Conservation (phyloP, 495 filamentous ascomycete species). For the Cercophora sp. region DNA sequence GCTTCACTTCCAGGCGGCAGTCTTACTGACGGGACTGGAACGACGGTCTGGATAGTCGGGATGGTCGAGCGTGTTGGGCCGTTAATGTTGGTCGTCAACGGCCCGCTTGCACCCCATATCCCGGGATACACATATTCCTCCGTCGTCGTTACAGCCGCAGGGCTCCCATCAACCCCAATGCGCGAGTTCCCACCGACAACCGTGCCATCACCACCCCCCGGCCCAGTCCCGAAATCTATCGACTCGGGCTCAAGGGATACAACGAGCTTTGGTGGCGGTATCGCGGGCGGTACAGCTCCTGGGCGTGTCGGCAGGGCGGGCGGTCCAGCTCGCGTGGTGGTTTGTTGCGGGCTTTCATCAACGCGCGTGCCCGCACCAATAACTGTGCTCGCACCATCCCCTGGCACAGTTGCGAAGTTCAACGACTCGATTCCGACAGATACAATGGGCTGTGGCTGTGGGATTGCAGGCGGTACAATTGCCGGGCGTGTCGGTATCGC, state of each 20-base stretch:
- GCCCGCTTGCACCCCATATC: slow-evolving; percentile 13
- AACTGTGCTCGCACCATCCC: too few species aligned
- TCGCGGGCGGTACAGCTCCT: background rate
- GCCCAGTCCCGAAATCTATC: slow-evolving; percentile 12
- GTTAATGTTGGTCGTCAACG: slow-evolving; percentile 17
- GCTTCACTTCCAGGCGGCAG: slow-evolving; percentile 11
- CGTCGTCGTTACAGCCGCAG: background rate
- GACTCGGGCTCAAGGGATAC: background rate
- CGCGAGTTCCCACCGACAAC: too few species aligned
- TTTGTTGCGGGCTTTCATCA: background rate
- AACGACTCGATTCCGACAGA: too few species aligned
- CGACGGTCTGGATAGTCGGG: slow-evolving; percentile 14
- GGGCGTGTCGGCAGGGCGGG: background rate
- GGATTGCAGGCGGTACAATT: too few species aligned
- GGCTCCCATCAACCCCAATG: too few species aligned
- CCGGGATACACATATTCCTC: slow-evolving; percentile 17
- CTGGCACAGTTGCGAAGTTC: too few species aligned
- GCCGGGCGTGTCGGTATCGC: background rate
- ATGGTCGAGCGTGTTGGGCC: slow-evolving; percentile 13
- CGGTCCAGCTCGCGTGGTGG: background rate
- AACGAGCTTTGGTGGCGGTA: background rate
- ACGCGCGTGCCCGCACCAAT: too few species aligned
- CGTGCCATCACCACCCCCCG: too few species aligned
- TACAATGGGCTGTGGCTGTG: too few species aligned
- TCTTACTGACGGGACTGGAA: slow-evolving; percentile 5